Evolutionary conservation across 2,329 filamentous ascomycete species (phyloP), one percentile per base, ranked within the genome.

Genomic region (Sclerotinia sclerotiorum): DNA sequence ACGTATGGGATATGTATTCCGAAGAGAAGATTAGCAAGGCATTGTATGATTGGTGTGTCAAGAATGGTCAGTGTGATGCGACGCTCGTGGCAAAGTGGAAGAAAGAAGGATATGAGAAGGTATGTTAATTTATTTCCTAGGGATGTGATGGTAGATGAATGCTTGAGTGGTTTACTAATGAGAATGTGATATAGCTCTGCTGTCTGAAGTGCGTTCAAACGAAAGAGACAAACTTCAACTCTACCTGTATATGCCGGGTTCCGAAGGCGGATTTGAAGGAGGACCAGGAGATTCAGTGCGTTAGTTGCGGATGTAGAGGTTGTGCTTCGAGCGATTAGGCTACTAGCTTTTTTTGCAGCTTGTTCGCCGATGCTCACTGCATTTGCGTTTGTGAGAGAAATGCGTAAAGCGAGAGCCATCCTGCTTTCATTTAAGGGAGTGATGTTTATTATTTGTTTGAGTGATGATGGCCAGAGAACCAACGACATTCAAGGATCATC

Each of bases 21-120:
- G 90, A 96, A 80, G 92, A 97, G 81, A 94, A 94, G 64, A 98
- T 99, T 79, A 91, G 88, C 80, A 94, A 91, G 81, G 84, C 90
- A 80, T 84, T 99, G 27, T 99, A 99, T 80, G 95, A 98, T 74
- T 99, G 92, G 90, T 82, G 98, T 72, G 83, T 99, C 70, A 99
- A 99, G 86, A 97, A 99, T 78, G 89, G 90, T 62, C 98, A 99
- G 79, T 95, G 94, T 6, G 95, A 99, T 80, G 88, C 92, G 57
- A 95, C 94, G 83, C 82, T 99, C 77, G 98, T 99, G 77, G 95
- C 95, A 19, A 99, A 99, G 82, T 99, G 95, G 95, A 99, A 99
- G 87, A 99, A 99, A 83, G 91, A 96, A 77, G 95, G 95, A 21
- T 99, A 99, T 77, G 95, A 99, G 81, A 97, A 98, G 88, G 92